Evolutionary conservation across 2,329 filamentous ascomycete species (phyloP).

Genomic region (Botryotinia narcissicola): DNA sequence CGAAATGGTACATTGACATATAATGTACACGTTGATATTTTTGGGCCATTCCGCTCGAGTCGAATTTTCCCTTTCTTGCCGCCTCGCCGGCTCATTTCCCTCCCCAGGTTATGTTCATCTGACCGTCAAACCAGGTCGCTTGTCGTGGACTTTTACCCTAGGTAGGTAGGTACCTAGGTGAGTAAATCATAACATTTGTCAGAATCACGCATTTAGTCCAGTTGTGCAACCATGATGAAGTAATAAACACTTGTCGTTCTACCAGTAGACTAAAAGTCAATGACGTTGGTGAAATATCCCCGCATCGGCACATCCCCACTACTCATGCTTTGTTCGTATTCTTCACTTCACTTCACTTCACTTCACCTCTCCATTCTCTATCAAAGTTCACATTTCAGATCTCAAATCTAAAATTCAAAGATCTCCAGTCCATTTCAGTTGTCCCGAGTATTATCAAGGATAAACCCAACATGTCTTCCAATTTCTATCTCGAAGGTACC

Average conservation of each 20-base stretch:
- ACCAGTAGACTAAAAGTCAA: not conserved
- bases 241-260: not conserved
- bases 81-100: not conserved
- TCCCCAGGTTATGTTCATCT: not conserved
- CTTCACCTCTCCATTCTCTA: not conserved
- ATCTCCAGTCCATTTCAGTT: not conserved
- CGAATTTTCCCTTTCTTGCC: not conserved
- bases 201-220: not conserved
- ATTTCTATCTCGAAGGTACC: conserved; percentile 24
- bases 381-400: not conserved
- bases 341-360: not conserved
- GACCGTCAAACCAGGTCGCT: not conserved
- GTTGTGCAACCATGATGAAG: not conserved
- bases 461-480: conserved; percentile 10
- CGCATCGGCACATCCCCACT: not conserved
- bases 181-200: not conserved
- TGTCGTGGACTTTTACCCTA: too few species aligned
- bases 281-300: conserved; percentile 1
- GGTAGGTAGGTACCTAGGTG: too few species aligned
- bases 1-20: not conserved
- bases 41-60: not conserved
- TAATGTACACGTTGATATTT: not conserved
- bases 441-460: not conserved
- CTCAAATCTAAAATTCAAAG: not conserved
- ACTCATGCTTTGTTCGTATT: not conserved